A percentile compares a stretch with the other conserved stretches of the same genome.
Evolutionary conservation across 108 stramenopile species (phyloP).

Genomic region (Heterococcus sp.): DNA sequence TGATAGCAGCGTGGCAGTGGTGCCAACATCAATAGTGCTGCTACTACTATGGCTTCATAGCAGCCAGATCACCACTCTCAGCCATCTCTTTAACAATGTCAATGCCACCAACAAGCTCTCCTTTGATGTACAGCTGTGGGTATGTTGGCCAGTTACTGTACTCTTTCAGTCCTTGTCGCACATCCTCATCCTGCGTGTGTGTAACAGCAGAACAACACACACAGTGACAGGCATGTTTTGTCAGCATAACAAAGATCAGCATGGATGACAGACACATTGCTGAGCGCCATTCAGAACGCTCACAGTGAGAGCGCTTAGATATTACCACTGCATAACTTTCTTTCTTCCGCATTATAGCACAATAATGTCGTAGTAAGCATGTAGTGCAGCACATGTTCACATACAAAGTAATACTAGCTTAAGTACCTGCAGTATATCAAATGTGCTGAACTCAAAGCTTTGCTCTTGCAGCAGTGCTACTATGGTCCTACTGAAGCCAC

Average conservation of each 20-base stretch:
- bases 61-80: constrained; percentile 50
- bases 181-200: constrained; percentile 59
- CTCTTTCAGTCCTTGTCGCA: constrained; percentile 84
- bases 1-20: too few relatives aligned
- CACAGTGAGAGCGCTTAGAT: background rate
- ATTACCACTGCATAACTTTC: background rate
- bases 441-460: constrained; percentile 72
- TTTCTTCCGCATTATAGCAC: too few relatives aligned
- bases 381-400: too few relatives aligned
- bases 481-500: constrained; percentile 87
- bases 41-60: background rate
- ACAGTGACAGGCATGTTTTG: too few relatives aligned
- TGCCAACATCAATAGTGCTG: too few relatives aligned
- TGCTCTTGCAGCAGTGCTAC: constrained; percentile 67
- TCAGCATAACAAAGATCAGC: too few relatives aligned
- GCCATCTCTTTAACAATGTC: constrained; percentile 91
- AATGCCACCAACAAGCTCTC: constrained; percentile 90
- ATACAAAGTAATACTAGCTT: too few relatives aligned
- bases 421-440: constrained; percentile 78
- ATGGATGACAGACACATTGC: background rate
- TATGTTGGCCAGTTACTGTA: constrained; percentile 65
- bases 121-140: constrained; percentile 85
- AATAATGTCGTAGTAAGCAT: too few relatives aligned
- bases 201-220: background rate
- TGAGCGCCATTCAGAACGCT: too few relatives aligned